Percentiles rank a stretch among this genome's conserved stretches.
These are phyloP conservation scores for Trebouxia gelatinosa DNA, from an alignment of 163 green algal species.

Conservation along the genomic window DNA sequence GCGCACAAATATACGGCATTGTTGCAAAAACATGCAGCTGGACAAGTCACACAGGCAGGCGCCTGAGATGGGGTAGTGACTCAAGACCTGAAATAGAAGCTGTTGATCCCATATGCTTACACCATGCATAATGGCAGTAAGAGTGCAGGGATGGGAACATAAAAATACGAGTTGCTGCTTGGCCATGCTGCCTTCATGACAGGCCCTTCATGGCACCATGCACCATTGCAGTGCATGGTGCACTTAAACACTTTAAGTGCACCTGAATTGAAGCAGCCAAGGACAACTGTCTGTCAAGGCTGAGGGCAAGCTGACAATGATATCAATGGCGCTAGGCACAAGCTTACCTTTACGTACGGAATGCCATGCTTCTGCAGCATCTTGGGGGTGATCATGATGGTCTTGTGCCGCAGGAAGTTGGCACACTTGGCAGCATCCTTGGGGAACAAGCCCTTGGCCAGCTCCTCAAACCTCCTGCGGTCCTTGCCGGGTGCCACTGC, in stretches of 20 bases:
- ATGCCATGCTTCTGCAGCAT: conserved; percentile 40
- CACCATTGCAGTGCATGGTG: too few relatives aligned
- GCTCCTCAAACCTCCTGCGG: conserved; percentile 78
- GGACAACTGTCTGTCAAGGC: neutral
- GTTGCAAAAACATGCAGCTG: too few relatives aligned
- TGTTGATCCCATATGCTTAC: too few relatives aligned
- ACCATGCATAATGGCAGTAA: too few relatives aligned
- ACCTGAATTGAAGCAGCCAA: neutral
- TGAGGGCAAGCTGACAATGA: neutral
- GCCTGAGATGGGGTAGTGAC: too few relatives aligned
- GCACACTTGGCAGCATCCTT: conserved; percentile 39
- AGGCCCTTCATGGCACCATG: neutral
- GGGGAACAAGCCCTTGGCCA: conserved; percentile 73
- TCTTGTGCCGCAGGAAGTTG: conserved; percentile 90
- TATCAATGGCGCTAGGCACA: neutral
- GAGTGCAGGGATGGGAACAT: too few relatives aligned
- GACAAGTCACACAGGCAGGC: too few relatives aligned
- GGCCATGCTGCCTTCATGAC: neutral
- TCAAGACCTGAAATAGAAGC: too few relatives aligned
- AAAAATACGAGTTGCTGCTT: too few relatives aligned
- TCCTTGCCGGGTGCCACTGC: conserved; percentile 67
- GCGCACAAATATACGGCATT: too few relatives aligned
- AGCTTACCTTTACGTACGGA: conserved; percentile 4
- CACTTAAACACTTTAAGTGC: too few relatives aligned
- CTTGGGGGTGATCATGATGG: conserved; percentile 74